Evolutionary conservation across 2,329 filamentous ascomycete species (phyloP), one percentile per base, ranked within the genome.

Genomic region (Claviceps arundinis): DNA sequence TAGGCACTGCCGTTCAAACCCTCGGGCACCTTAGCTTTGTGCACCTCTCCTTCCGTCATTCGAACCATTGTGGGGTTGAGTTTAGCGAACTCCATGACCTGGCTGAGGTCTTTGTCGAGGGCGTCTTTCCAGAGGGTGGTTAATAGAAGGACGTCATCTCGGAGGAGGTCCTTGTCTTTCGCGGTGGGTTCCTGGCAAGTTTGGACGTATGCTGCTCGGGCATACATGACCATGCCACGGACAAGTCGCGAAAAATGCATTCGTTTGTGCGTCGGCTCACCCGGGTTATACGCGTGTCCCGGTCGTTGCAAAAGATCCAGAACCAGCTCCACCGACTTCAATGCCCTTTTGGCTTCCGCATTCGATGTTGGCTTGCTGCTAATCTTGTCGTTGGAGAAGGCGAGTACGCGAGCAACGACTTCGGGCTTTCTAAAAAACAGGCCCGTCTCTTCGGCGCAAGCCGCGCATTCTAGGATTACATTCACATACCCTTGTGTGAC

Each of bases 391-490:
- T 65, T 65, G 55, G 66, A 58, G 50, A 37, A 54, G 5, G 56
- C 51, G 44, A 70, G 53, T 4, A 67, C 47, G 4, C 59, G 54
- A 13, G 58, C 54, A 6, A 72, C 66, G 53, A 62, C 65, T 59
- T 76, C 72, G 52, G 66, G 66, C 16, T 57, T 56, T 45, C 69
- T 61, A 26, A 81, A 65, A 41, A 61, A 56, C 56, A 77, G 65
- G 5, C 70, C 71, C 1, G 78, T 80, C 61, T 66, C 65, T 34
- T 68, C 62, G 51, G 66, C 69, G 56, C 69, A 65, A 57, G 72
- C 72, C 43, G 74, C 71, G 57, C 71, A 73, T 55, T 80, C 74
- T 56, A 81, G 69, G 37, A 80, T 62, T 13, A 69, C 58, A 59
- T 65, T 68, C 41, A 77, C 64, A 53, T 69, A 68, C 43, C 70